Percentiles rank a stretch among this genome's conserved stretches.
Evolutionary conservation across 129 eudicot genomes (phyloP).

Genomic region (Chrysanthemum lavandulifolium): DNA sequence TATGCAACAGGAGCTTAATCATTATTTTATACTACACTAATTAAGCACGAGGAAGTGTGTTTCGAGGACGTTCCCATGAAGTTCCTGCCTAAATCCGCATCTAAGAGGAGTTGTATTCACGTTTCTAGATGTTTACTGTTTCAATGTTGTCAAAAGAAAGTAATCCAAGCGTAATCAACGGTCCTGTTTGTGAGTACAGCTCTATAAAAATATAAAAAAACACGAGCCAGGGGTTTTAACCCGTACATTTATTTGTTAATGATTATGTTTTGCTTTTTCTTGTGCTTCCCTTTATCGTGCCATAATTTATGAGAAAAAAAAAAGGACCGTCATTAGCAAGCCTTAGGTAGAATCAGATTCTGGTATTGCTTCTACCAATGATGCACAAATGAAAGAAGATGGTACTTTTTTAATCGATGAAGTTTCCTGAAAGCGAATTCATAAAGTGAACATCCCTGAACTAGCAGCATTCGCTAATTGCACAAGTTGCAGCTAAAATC

Average conservation of each 20-base stretch:
- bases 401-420: too few species aligned
- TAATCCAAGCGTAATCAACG: neutral
- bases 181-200: neutral
- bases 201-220: neutral
- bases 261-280: neutral
- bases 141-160: neutral
- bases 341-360: neutral
- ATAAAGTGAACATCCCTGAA: neutral
- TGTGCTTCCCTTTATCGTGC: neutral
- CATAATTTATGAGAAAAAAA: slow-evolving; percentile 6
- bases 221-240: neutral
- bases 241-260: neutral
- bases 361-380: neutral
- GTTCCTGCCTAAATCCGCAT: neutral
- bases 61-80: neutral
- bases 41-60: neutral
- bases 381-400: too few species aligned
- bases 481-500: neutral
- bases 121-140: slow-evolving; percentile 4
- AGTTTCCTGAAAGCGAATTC: neutral
- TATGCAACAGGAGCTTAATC: neutral
- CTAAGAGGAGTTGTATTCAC: neutral
- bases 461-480: neutral
- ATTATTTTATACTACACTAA: neutral
- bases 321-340: neutral